Base-by-base conservation (phyloP, 2,329 filamentous ascomycete genomes). In the Neonectria neomacrospora region DNA sequence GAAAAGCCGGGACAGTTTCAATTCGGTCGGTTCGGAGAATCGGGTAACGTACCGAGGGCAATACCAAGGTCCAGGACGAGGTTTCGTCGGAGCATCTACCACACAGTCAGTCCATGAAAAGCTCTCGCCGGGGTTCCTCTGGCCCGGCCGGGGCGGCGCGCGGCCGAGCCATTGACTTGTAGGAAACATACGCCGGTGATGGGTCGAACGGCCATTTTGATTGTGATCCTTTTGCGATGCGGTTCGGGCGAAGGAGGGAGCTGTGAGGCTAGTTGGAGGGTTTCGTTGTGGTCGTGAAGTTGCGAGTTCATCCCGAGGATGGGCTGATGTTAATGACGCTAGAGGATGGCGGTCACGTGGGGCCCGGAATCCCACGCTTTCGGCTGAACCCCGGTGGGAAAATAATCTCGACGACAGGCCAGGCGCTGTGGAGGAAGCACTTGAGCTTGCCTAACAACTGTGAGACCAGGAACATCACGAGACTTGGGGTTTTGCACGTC, bases 11-110 rank as follows among this genome's bases (percentile, higher is more conserved):
- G 32, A 52, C 52, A 53, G 54, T 50, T 50, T 61, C 53, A 56
- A 55, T 56, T 61, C 54, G 61, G 7, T 54, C 39, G 41, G 32
- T 48, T 9, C 9, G 11, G 26, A 20, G n/a, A 14, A 44, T 58
- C 23, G 18, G 44, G 51, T n/a, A 51, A 80, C 85, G 65, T 81
- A 88, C 86, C 85, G 63, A 88, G 80, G 67, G 80, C 84, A 74
- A 88, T 82, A 61, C 79, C 74, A 64, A 88, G 80, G 75, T 88
- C 86, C 69, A 83, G 76, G 74, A 88, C 80, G 76, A 88, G 84
- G 77, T 81, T 81, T 77, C 85, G 82, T 79, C 85, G 85, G 78
- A 88, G 83, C 83, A 88, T 88, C 86, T 88, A 71, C 57, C 52
- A 52, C 53, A 54, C 63, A 69, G 77, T 80, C 78, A 79, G 79